Percentiles rank a stretch among this genome's conserved stretches.
Conservation (phyloP, 352 stramenopile species). For the Pythium chondricola region DNA sequence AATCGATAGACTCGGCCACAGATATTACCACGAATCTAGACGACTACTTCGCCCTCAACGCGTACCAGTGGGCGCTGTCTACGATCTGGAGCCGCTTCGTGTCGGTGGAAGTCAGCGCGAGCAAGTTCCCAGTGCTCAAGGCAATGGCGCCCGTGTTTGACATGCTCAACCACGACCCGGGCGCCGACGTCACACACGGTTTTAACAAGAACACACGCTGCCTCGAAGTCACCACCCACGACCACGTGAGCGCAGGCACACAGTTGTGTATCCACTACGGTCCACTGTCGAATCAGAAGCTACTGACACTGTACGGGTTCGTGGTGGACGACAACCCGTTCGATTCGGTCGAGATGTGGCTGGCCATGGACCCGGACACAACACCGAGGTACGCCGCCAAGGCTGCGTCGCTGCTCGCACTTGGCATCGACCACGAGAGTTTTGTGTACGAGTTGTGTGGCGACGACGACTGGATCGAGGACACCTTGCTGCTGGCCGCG, state of each 20-base stretch:
- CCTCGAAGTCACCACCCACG: conserved; percentile 67
- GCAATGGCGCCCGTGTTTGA: conserved; percentile 84
- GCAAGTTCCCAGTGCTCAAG: conserved; percentile 31
- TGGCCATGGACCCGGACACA: conserved; percentile 50
- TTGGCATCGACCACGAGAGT: conserved; percentile 53
- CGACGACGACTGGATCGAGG: conserved; percentile 44
- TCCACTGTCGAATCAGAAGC: conserved; percentile 74
- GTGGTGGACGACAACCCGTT: conserved; percentile 60
- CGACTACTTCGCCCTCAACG: conserved; percentile 49
- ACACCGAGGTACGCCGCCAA: conserved; percentile 44
- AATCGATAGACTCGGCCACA: conserved; percentile 21
- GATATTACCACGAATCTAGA: conserved; percentile 20
- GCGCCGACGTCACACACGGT: conserved; percentile 67
- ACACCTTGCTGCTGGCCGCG: conserved; percentile 51
- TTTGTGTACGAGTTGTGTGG: conserved; percentile 59
- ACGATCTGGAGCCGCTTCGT: conserved; percentile 86
- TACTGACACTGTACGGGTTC: conserved; percentile 77
- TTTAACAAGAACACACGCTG: conserved; percentile 40
- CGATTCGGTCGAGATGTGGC: conserved; percentile 68
- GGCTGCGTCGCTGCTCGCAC: conserved; percentile 28
- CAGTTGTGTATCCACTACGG: conserved; percentile 84
- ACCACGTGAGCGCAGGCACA: conserved; percentile 61
- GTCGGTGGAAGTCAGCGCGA: conserved; percentile 24
- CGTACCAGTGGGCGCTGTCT: conserved; percentile 81
- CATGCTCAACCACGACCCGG: conserved; percentile 81